phyloP scores from a whole-genome alignment of 306 rosid genomes.

The Luffa acutangula region DNA sequence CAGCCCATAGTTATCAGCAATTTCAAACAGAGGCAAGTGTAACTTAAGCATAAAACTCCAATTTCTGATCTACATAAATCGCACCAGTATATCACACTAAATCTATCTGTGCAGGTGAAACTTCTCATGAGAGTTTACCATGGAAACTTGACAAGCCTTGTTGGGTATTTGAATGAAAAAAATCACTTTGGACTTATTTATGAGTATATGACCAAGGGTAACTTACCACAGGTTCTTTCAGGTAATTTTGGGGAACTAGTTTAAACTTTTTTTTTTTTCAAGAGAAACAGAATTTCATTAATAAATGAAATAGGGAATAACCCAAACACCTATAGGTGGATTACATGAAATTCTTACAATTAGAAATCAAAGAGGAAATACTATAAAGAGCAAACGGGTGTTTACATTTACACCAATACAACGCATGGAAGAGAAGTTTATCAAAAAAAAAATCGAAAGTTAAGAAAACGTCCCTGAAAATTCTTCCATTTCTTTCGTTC shows the following conservation, averaged over 20 bases:
- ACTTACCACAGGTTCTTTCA: background rate
- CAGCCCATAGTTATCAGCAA: constrained; percentile 19
- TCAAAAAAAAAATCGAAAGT: too few relatives aligned
- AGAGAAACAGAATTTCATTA: too few relatives aligned
- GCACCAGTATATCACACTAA: background rate
- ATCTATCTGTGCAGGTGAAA: constrained; percentile 12
- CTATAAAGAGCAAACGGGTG: too few relatives aligned
- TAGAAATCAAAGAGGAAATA: too few relatives aligned
- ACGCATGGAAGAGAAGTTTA: too few relatives aligned
- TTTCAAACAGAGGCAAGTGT: constrained; percentile 40
- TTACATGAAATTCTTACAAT: too few relatives aligned
- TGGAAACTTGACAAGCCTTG: constrained; percentile 21
- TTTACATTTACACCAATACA: too few relatives aligned
- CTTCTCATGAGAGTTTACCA: constrained; percentile 23
- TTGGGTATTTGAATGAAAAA: constrained; percentile 23
- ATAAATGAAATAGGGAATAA: too few relatives aligned
- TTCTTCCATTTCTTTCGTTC: too few relatives aligned
- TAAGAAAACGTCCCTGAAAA: too few relatives aligned
- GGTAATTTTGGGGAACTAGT: background rate
- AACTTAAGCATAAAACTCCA: background rate
- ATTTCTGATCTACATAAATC: background rate
- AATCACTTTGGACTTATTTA: constrained; percentile 12
- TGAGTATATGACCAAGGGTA: constrained; percentile 27
- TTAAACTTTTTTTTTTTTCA: too few relatives aligned
- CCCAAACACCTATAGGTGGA: too few relatives aligned